These are phyloP conservation scores for Phlebopus sp. DNA, from an alignment of 1,284 basidiomycete species.

Conservation along the genomic window DNA sequence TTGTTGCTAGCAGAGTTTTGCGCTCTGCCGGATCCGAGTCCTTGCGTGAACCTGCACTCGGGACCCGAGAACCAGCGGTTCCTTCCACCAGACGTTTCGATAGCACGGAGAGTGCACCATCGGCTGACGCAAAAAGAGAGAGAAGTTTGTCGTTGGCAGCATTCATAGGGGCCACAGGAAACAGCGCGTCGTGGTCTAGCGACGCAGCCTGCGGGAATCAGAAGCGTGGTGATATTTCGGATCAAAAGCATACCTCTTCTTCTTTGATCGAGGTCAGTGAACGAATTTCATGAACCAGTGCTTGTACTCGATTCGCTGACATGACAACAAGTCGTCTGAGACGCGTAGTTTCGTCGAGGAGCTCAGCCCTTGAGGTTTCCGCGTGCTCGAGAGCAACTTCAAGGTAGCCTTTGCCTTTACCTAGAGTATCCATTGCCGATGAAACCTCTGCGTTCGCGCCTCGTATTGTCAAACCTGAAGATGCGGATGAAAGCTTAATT, in stretches of 20 bases:
- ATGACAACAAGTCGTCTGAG: slow-evolving; percentile 69
- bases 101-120: slow-evolving; percentile 33
- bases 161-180: slow-evolving; percentile 54
- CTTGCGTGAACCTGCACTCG: slow-evolving; percentile 4
- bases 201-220: slow-evolving; percentile 22
- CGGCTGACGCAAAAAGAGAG: slow-evolving; percentile 45
- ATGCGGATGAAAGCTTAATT: slow-evolving; percentile 43
- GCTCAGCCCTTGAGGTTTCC: slow-evolving; percentile 61
- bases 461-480: slow-evolving; percentile 47
- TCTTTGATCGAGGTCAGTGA: slow-evolving; percentile 33
- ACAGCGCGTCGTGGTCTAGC: slow-evolving; percentile 45
- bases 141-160: slow-evolving; percentile 53
- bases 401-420: slow-evolving; percentile 54
- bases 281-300: slow-evolving; percentile 45
- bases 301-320: slow-evolving; percentile 67
- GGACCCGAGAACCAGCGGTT: slow-evolving; percentile 13
- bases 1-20: slow-evolving; percentile 44
- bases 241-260: slow-evolving; percentile 43
- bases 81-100: slow-evolving; percentile 20
- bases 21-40: slow-evolving; percentile 35
- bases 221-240: not conserved
- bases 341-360: slow-evolving; percentile 69
- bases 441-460: slow-evolving; percentile 54
- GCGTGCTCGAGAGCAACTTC: slow-evolving; percentile 76
- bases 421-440: slow-evolving; percentile 45